Base-by-base conservation (phyloP, 805 yeast genomes). In the Candida tammaniensis region DNA sequence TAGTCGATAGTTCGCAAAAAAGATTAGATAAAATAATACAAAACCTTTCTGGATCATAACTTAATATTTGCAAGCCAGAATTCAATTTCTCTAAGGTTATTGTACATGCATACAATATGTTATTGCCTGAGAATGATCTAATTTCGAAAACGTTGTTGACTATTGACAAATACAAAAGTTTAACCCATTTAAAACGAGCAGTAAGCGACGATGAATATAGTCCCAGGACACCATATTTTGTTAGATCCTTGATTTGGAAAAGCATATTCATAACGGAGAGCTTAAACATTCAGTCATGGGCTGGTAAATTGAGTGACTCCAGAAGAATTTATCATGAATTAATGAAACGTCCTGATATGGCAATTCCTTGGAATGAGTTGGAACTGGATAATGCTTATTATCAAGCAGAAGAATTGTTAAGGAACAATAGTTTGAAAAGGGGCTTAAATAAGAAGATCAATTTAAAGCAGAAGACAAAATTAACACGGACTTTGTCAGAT, bases 181-280 rank as follows among this genome's bases (percentile, higher is more conserved):
- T 61, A 15, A 25, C 38, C 11, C 35, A 31, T 4, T 50, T 67
- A 27, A 54, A 54, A 30, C 37, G 43, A 3, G 59, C 63, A 5
- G 51, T 64, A 2, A 25, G 48, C 21, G 55, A 47, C 21, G 50
- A 54, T 36, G 64, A 59, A 11, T 64, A 62, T 46, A 43, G 43
- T 19, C 49, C 57, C 8, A 27, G 28, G 19, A 38, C 39, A 10
- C 29, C 42, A 17, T 39, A 46, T 19, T 65, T 57, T 42, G 38
- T 57, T 2, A 48, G 72, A 5, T 43, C 61, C 7, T 49, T 67
- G 24, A 36, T 66, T 7, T 67, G 72, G 72, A 67, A 66, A 39
- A 35, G 50, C 11, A 51, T 61, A 27, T 50, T 59, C 14, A 57
- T 67, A 21, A 61, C 69, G 11, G 63, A 64, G 19, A 53, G 55